Conservation (phyloP, 148 eudicot genomes). For the Arctostaphylos glauca region DNA sequence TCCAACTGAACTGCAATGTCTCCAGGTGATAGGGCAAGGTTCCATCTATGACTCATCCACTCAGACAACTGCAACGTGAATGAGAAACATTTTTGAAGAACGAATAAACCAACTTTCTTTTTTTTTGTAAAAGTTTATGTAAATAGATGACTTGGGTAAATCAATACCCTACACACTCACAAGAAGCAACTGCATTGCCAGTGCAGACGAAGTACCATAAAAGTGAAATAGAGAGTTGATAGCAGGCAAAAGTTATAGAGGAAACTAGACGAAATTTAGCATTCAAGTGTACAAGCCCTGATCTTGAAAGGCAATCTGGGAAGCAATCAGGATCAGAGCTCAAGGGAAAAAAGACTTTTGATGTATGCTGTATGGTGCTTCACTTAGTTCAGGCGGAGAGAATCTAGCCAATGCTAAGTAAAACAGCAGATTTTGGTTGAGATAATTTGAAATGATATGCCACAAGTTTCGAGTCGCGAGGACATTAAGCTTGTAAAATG, state of each 20-base stretch:
- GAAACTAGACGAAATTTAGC: neutral
- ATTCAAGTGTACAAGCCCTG: neutral
- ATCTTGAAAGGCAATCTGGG: neutral
- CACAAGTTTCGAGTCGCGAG: neutral
- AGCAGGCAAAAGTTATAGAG: neutral
- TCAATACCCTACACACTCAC: neutral
- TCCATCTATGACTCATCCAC: constrained; percentile 22
- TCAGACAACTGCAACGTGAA: constrained; percentile 29
- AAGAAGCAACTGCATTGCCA: neutral
- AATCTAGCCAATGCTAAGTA: neutral
- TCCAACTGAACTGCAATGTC: constrained; percentile 36
- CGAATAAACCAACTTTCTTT: neutral
- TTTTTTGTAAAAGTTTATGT: neutral
- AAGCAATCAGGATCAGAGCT: neutral
- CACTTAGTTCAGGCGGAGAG: neutral
- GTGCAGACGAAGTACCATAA: constrained; percentile 3
- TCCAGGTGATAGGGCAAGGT: constrained; percentile 9
- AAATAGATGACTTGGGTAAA: neutral
- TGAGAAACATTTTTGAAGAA: neutral
- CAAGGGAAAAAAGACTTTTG: neutral
- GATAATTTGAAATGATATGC: neutral
- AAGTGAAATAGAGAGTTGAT: neutral
- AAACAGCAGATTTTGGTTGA: constrained; percentile 5
- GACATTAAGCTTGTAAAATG: neutral
- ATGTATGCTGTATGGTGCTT: neutral